Base-by-base conservation (phyloP, 2,329 filamentous ascomycete species). In the Raffaelea ambrosiae region DNA sequence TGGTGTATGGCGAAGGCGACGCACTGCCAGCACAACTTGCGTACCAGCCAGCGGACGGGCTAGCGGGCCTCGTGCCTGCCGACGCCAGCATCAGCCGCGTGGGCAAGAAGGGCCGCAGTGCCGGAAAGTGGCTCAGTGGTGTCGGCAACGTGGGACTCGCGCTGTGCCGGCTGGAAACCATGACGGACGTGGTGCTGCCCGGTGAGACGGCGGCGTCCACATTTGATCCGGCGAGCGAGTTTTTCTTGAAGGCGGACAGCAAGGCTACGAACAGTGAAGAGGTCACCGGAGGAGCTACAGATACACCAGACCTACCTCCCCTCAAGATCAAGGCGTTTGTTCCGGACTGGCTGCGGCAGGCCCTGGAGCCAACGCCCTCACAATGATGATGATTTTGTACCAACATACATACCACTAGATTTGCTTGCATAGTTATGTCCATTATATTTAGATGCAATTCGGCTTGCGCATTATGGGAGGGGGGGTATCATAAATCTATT, bases 101-200 rank as follows among this genome's bases (percentile, higher is more conserved):
- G 14, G 74, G 61, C 54, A 76, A 74, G 66, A 73, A 71, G 63
- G 76, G 84, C 59, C 81, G 88, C 56, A 83, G 81, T 52, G 82
- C 84, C 0, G 93, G 91, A 40, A 95, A 87, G 61, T 90, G 87
- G 70, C 71, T 97, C 46, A 71, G 70, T 29, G 84, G 86, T 0
- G 71, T 56, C 14, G 91, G 90, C 1, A 95, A 96, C 61, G 67
- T 97, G 26, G 93, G 93, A 1, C 71, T 98, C 46, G 91, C 83
- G 2, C 67, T 96, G 55, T 96, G 91, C 61, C 81, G 91, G 22
- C 66, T 97, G 56, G 89, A 95, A 68, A 83, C 84, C 61, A 96
- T 96, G 90, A 95, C 88, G 5, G 84, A 88, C 60, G 69, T 93
- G 43, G 71, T 72, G 31, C 68, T 93, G 47, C 52, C 84, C 3